Conservation (phyloP, 768 basidiomycete species). For the Clitopilus hobsonii region DNA sequence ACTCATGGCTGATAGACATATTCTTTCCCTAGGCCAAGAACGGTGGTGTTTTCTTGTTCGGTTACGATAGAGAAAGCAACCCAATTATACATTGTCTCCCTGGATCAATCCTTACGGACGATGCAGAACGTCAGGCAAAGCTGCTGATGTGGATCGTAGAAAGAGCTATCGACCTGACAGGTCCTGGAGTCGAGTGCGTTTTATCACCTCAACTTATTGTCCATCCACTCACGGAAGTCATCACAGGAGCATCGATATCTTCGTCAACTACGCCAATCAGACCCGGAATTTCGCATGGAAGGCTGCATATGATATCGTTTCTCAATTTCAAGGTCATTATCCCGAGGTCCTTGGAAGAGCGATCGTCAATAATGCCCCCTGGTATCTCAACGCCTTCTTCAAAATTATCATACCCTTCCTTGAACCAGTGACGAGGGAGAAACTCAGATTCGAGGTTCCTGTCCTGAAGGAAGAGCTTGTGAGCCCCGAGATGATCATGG, state of each 20-base stretch:
- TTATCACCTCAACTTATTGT: neutral
- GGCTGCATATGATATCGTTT: neutral
- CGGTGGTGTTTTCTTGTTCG: neutral
- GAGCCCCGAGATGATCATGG: constrained; percentile 63
- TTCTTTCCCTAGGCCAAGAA: neutral
- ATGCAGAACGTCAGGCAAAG: neutral
- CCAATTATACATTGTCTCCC: neutral
- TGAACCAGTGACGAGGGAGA: constrained; percentile 74
- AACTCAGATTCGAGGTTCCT: constrained; percentile 71
- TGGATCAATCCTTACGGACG: neutral
- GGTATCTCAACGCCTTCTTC: neutral
- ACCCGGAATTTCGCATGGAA: neutral
- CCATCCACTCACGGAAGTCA: neutral
- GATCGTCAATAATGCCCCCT: neutral
- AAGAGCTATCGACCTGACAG: neutral
- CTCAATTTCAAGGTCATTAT: neutral
- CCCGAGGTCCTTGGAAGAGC: neutral
- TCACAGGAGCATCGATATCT: neutral
- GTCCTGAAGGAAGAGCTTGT: constrained; percentile 66
- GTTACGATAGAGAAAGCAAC: neutral
- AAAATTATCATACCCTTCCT: constrained; percentile 55
- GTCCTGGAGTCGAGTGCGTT: neutral
- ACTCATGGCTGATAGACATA: neutral
- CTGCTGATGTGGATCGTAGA: neutral
- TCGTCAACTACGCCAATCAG: neutral